Conservation (phyloP, 331 rosid species). For the Malus hybrid region DNA sequence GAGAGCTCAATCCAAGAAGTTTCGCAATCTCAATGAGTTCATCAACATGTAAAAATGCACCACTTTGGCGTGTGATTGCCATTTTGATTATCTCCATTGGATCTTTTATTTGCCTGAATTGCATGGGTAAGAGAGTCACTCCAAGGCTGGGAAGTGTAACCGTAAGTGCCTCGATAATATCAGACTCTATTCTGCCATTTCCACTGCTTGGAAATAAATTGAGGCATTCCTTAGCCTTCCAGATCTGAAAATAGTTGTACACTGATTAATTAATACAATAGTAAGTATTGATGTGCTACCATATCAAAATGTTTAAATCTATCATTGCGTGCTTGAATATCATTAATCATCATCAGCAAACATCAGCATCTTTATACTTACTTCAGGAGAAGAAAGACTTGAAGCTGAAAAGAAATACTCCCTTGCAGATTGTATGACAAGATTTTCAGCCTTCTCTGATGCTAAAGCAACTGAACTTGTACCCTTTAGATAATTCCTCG, state of each 20-base stretch:
- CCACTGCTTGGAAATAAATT: conserved; percentile 60
- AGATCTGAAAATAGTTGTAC: conserved; percentile 53
- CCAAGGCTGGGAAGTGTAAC: conserved; percentile 88
- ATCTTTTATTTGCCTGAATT: conserved; percentile 87
- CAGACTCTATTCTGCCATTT: conserved; percentile 69
- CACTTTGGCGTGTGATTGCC: conserved; percentile 76
- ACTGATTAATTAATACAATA: conserved; percentile 7
- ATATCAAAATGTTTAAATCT: not conserved
- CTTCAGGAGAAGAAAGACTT: conserved; percentile 86
- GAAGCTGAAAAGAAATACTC: conserved; percentile 96
- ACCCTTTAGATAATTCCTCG: conserved; percentile 89
- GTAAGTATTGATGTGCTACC: not conserved
- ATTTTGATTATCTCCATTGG: conserved; percentile 86
- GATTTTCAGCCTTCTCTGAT: conserved; percentile 89
- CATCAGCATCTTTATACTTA: conserved; percentile 38
- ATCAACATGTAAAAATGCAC: conserved; percentile 93
- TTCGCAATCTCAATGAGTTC: conserved; percentile 87
- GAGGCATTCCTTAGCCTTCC: conserved; percentile 97
- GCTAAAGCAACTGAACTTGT: conserved; percentile 86
- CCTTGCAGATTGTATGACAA: conserved; percentile 96
- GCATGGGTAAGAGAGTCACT: conserved; percentile 89
- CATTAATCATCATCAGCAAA: not conserved
- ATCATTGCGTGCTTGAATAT: not conserved
- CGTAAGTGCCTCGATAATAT: conserved; percentile 79
- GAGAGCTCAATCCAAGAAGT: conserved; percentile 80